Base-by-base conservation (phyloP, 1,139 yeast genomes). In the Tardiomyces blankii region DNA sequence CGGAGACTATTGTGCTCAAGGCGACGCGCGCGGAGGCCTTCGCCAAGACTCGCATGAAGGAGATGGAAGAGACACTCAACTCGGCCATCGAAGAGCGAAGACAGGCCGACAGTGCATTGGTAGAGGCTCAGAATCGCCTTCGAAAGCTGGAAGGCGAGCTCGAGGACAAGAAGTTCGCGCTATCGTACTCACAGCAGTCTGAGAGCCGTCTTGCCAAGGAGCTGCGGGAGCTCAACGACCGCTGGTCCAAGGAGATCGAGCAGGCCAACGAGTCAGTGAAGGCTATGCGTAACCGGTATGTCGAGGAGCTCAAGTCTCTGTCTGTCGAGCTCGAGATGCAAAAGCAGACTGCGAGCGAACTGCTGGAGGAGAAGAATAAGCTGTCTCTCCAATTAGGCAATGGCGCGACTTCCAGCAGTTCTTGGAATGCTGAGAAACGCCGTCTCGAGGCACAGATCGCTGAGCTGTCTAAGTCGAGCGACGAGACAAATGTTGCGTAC, bases 1-100 rank as follows among this genome's bases (percentile, higher is more conserved):
- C 94, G 0, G 96, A 89, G 57, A 72, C 81, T 43, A 82, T 87
- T 1, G 78, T 84, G 1, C 69, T 74, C 42, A 74, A 78, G 44
- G 77, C 87, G 2, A 61, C 69, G 40, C 70, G 85, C 52, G 78
- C 82, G 16, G 89, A 82, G 58, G 73, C 73, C 44, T 64, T 70
- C 45, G 74, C 83, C 8, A 67, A 65, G 43, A 67, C 68, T 38
- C 88, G 86, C 54, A 67, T 81, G 48, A 64, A 66, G 19, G 87
- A 81, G 30, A 67, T 75, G 2, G 72, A 72, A 49, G 75, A 69
- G 41, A 73, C 79, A 23, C 66, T 82, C 47, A 67, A 68, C 13
- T 69, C 76, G 42, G 72, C 80, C 12, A 74, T 75, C 50, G 77
- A 73, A 44, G 91, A 84, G 55, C 70, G 78, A 28, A 71, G 76